phyloP scores from a whole-genome alignment of 257 asterid species.

The Przewalskia tangutica region DNA sequence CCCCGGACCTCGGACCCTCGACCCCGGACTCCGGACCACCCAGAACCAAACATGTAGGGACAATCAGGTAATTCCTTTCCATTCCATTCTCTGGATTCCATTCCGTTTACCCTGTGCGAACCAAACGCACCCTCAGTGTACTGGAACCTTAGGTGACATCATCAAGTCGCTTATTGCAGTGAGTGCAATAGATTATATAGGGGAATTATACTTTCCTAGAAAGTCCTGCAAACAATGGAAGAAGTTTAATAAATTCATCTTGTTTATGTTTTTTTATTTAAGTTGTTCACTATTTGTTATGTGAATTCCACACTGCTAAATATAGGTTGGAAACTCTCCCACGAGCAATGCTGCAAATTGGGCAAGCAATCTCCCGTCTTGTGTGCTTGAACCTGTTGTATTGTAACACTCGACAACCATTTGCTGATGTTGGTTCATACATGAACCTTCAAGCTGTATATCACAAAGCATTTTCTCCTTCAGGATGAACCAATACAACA shows the following conservation, averaged over 20 bases:
- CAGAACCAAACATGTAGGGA: too few species aligned
- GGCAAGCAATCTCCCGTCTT: slow-evolving; percentile 62
- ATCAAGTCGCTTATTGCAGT: slow-evolving; percentile 42
- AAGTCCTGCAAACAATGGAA: slow-evolving; percentile 42
- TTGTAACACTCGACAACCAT: slow-evolving; percentile 52
- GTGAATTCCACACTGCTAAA: neutral
- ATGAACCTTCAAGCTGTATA: slow-evolving; percentile 18
- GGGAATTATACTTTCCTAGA: slow-evolving; percentile 77
- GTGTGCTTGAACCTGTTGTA: slow-evolving; percentile 24
- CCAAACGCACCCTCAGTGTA: too few species aligned
- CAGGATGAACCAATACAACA: slow-evolving; percentile 14
- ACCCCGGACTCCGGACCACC: too few species aligned
- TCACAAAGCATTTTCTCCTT: slow-evolving; percentile 24
- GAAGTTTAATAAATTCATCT: neutral
- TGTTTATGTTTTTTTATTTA: neutral
- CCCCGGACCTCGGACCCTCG: too few species aligned
- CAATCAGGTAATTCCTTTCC: too few species aligned
- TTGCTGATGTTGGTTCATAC: slow-evolving; percentile 30
- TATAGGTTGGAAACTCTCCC: slow-evolving; percentile 49
- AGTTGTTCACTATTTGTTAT: neutral
- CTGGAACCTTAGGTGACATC: slow-evolving; percentile 26
- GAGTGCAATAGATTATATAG: slow-evolving; percentile 69
- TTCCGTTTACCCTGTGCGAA: too few species aligned
- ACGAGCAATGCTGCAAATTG: slow-evolving; percentile 70
- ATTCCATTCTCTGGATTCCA: too few species aligned